Conservation (phyloP, 1,284 basidiomycete genomes). For the Austroboletus novae-zelandiae region DNA sequence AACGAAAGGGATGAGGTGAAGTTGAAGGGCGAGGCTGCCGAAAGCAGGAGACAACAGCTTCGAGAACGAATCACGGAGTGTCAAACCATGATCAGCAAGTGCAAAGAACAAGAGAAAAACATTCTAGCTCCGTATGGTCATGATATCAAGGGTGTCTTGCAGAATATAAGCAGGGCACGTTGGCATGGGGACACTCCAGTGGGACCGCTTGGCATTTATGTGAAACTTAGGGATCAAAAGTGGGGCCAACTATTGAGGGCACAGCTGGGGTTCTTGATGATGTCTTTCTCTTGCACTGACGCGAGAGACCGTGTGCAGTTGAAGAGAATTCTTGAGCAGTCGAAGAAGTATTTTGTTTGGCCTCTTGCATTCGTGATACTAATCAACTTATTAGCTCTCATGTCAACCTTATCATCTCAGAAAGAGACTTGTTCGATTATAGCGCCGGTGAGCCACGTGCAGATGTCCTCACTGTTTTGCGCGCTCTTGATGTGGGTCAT, state of each 20-base stretch:
- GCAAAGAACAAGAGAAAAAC: constrained; percentile 50
- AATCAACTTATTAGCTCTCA: constrained; percentile 33
- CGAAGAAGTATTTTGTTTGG: constrained; percentile 49
- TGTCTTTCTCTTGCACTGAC: constrained; percentile 78
- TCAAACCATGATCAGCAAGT: constrained; percentile 46
- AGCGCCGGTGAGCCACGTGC: constrained; percentile 61
- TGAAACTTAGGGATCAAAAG: constrained; percentile 70
- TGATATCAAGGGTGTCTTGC: constrained; percentile 60
- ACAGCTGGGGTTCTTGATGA: constrained; percentile 63
- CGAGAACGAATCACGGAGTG: constrained; percentile 42
- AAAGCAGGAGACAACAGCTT: constrained; percentile 32
- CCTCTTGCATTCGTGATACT: constrained; percentile 1
- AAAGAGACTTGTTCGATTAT: constrained; percentile 79
- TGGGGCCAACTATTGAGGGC: constrained; percentile 72
- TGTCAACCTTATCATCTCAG: constrained; percentile 59
- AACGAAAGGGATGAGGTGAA: constrained; percentile 34
- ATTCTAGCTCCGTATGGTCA: constrained; percentile 60
- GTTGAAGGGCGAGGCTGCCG: constrained; percentile 34
- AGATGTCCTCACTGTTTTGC: constrained; percentile 71
- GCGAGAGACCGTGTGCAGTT: constrained; percentile 64
- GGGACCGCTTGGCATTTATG: constrained; percentile 82
- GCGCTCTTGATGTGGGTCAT: constrained; percentile 72
- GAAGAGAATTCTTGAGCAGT: constrained; percentile 55
- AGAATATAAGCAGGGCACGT: constrained; percentile 48
- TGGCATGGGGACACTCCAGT: constrained; percentile 77